Evolutionary conservation across 164 flowering plant species (phyloP), one percentile per base, ranked within the genome.

Genomic region (Vitis cinerea): DNA sequence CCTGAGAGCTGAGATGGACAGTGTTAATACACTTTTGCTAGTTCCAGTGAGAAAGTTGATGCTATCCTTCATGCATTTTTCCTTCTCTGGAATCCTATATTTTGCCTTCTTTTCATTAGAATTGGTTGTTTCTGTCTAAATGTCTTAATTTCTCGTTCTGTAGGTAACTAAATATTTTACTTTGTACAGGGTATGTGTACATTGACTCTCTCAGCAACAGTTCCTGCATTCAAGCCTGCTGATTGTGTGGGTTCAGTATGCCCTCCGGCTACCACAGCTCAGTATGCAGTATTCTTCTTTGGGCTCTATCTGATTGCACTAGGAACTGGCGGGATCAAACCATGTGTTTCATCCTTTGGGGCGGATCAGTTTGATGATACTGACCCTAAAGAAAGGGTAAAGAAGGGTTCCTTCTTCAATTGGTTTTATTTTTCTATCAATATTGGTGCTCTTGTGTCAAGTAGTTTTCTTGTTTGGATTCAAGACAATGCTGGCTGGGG

Each of bases 401-500:
- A 80, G 77, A 92, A 92, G 73, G 96, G 91, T 5, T 89, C 97
- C 1, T 92, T 90, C 77, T 90, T 92, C 79, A 90, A 92, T 77
- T 92, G 97, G 98, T 92, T 90, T 74, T 92, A 89, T 77, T 88
- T 92, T 72, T 90, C 96, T 10, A 82, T 90, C 70, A 90, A 92
- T 69, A 83, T 92, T 66, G 98, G 98, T 63, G 94, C 96, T 69
- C 81, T 92, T 23, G 70, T 92, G 76, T 89, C 98, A 48, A 87
- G 91, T 72, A 89, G 86, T 73, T 68, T 92, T 14, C 61, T 92
- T 17, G 97, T 92, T 15, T 92, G 88, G 88, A 75, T 92, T 70
- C 97, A 92, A 81, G 96, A 90, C 66, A 90, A 92, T 80, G 83
- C 73, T 51, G 98, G 98, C 10, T 92, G 98, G 98, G 97, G 94